These are phyloP conservation scores for Monilinia fructicola DNA, from an alignment of 2,329 filamentous ascomycete genomes.

Conservation along the genomic window DNA sequence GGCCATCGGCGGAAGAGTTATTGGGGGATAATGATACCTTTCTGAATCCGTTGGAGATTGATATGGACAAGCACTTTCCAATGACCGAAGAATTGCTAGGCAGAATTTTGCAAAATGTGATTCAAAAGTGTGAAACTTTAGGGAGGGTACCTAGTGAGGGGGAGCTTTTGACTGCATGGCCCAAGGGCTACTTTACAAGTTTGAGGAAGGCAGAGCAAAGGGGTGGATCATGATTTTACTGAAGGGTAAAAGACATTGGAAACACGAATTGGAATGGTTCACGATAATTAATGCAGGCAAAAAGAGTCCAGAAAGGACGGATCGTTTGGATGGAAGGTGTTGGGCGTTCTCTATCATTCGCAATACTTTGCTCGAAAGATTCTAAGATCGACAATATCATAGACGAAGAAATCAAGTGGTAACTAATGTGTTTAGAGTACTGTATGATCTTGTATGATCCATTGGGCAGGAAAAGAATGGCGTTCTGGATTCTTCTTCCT, in stretches of 20 bases:
- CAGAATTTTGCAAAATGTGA: conserved; percentile 63
- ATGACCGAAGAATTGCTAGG: conserved; percentile 62
- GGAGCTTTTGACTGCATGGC: conserved; percentile 57
- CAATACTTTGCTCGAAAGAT: neutral
- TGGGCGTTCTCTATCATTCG: conserved; percentile 3
- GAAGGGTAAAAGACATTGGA: neutral
- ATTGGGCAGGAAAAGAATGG: conserved; percentile 8
- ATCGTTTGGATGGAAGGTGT: conserved; percentile 1
- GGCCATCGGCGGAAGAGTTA: conserved; percentile 64
- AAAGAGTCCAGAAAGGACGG: neutral
- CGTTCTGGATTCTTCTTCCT: neutral
- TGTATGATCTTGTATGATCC: conserved; percentile 16
- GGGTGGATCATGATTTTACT: conserved; percentile 3
- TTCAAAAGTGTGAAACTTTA: conserved; percentile 54
- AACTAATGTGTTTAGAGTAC: conserved; percentile 12
- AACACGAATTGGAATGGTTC: conserved; percentile 9
- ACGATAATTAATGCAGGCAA: neutral
- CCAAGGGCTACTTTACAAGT: conserved; percentile 61
- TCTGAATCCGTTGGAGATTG: conserved; percentile 59
- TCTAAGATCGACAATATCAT: neutral
- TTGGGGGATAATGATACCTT: conserved; percentile 61
- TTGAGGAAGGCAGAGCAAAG: conserved; percentile 43
- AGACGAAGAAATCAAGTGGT: neutral
- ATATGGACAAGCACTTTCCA: conserved; percentile 52
- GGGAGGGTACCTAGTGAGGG: conserved; percentile 55